Conservation (phyloP, 176 grass and related monocot species). For the Chloris gayana region DNA sequence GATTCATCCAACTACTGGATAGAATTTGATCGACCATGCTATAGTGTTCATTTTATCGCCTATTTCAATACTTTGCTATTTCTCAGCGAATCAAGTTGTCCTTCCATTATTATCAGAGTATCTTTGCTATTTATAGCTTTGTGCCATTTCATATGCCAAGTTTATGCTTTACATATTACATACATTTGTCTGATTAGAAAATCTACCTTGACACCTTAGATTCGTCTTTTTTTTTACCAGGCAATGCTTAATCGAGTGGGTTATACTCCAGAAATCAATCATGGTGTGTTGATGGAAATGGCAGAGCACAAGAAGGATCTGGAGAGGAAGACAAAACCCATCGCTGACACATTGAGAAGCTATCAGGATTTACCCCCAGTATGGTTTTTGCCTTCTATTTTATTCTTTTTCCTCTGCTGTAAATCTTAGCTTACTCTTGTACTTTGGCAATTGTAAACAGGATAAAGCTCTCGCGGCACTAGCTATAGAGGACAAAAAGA, state of each 20-base stretch:
- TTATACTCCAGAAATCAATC: conserved; percentile 96
- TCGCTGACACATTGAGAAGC: conserved; percentile 92
- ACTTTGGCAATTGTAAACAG: conserved; percentile 52
- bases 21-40: not conserved
- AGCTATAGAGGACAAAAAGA: conserved; percentile 97
- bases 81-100: not conserved
- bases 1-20: not conserved
- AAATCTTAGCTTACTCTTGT: conserved; percentile 28
- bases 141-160: not conserved
- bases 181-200: conserved; percentile 24
- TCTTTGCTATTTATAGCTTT: not conserved
- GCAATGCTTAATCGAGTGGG: conserved; percentile 90
- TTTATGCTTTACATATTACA: conserved; percentile 8
- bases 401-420: not conserved
- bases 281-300: conserved; percentile 99
- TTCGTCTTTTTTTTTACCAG: conserved; percentile 51
- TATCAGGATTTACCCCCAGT: conserved; percentile 98
- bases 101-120: not conserved
- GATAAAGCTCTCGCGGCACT: conserved; percentile 97
- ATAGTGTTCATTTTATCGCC: not conserved
- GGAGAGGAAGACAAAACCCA: conserved; percentile 96
- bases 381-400: conserved; percentile 43
- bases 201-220: conserved; percentile 23
- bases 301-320: conserved; percentile 92
- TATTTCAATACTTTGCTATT: not conserved